These are phyloP conservation scores for Dothideomycetes sp. DNA, from an alignment of 2,329 filamentous ascomycete species.

Conservation along the genomic window DNA sequence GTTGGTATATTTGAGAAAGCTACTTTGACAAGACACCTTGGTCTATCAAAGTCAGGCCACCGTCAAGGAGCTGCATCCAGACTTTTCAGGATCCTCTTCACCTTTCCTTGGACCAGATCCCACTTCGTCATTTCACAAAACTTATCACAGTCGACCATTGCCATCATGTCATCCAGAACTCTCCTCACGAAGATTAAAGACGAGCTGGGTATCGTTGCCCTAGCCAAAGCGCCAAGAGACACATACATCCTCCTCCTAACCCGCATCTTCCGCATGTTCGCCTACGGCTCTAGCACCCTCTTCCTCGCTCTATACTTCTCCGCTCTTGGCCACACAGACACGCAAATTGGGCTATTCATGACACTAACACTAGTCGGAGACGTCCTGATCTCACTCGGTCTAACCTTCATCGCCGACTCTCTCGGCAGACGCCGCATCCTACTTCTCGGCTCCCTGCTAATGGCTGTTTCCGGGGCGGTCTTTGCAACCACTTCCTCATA, in stretches of 20 bases:
- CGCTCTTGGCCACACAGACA: slow-evolving; percentile 17
- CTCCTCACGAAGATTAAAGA: slow-evolving; percentile 7
- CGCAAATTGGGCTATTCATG: slow-evolving; percentile 24
- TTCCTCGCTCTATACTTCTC: slow-evolving; percentile 21
- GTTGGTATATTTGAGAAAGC: too few species aligned
- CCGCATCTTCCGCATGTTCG: slow-evolving; percentile 43
- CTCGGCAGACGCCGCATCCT: slow-evolving; percentile 19
- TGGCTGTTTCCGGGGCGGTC: slow-evolving; percentile 17
- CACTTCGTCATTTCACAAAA: too few species aligned
- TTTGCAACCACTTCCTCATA: slow-evolving; percentile 18
- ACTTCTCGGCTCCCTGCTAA: slow-evolving; percentile 16
- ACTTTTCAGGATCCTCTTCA: too few species aligned
- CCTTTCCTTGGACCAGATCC: too few species aligned
- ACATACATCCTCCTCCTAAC: slow-evolving; percentile 9
- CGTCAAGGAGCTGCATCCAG: too few species aligned
- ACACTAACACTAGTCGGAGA: slow-evolving; percentile 22
- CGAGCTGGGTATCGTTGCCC: slow-evolving; percentile 7
- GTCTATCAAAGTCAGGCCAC: too few species aligned
- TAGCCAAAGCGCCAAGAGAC: slow-evolving; percentile 4
- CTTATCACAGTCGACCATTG: too few species aligned
- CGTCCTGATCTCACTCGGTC: slow-evolving; percentile 17
- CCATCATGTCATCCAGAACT: too few species aligned
- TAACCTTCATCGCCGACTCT: slow-evolving; percentile 20
- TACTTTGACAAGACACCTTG: too few species aligned
- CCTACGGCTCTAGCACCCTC: slow-evolving; percentile 41